phyloP scores from a whole-genome alignment of 2,329 filamentous ascomycete species.

The Albophoma yamanashiensis region DNA sequence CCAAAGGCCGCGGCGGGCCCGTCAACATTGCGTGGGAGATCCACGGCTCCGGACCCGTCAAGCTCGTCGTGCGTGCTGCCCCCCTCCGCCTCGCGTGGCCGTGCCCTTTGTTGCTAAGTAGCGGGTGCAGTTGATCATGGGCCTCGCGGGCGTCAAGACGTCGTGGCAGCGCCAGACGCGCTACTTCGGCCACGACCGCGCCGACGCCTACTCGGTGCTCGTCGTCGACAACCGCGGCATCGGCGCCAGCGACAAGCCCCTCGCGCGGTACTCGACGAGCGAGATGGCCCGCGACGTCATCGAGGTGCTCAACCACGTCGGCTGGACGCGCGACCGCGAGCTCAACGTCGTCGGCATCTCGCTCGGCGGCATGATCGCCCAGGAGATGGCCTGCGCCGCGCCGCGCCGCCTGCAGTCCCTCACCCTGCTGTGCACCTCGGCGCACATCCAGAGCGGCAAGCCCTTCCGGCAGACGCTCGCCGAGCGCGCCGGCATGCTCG shows the following conservation, averaged over 20 bases:
- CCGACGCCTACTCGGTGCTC: constrained; percentile 59
- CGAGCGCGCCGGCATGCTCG: constrained; percentile 42
- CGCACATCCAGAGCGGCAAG: constrained; percentile 48
- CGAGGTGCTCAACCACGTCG: constrained; percentile 58
- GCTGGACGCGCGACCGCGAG: constrained; percentile 46
- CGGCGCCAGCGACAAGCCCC: constrained; percentile 67
- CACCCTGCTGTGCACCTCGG: constrained; percentile 51
- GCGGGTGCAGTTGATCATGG: constrained; percentile 60
- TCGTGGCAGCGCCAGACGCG: constrained; percentile 78
- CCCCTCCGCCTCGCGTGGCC: not conserved
- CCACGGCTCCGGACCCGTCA: constrained; percentile 62
- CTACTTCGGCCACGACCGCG: constrained; percentile 65
- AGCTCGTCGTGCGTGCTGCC: constrained; percentile 54
- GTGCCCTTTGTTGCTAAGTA: not conserved
- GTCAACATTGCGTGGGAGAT: constrained; percentile 70
- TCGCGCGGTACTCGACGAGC: constrained; percentile 67
- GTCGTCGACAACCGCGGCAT: constrained; percentile 80
- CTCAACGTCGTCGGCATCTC: constrained; percentile 67
- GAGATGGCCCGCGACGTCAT: constrained; percentile 75
- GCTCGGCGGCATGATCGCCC: constrained; percentile 87
- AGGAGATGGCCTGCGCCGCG: constrained; percentile 56
- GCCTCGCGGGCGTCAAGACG: constrained; percentile 56
- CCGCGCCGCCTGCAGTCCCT: constrained; percentile 45
- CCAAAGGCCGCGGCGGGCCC: constrained; percentile 61
- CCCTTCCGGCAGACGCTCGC: constrained; percentile 55